Evolutionary conservation across 2,329 filamentous ascomycete genomes (phyloP), one percentile per base, ranked within the genome.

Genomic region (Talaromyces atroroseus): DNA sequence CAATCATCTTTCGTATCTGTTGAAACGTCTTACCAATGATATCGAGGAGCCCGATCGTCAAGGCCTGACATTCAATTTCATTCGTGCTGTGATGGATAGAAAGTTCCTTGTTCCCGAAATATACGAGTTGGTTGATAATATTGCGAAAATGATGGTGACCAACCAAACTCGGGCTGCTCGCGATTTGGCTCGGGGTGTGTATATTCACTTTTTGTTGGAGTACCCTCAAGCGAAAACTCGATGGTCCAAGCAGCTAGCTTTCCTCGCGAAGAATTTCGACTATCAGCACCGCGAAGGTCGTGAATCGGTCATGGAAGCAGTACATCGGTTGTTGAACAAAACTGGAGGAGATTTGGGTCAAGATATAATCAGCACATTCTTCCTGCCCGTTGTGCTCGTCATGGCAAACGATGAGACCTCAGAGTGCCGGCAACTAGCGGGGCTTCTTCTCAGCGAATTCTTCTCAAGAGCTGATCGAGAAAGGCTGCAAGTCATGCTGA

Each of bases 31-130:
- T 52, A 88, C 91, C 64, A 86, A 91, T 26, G 92, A 97, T 66
- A 81, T 99, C 49, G 95, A 95, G 29, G 90, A 97, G 68, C 91
- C 92, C 3, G 87, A 96, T 62, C 87, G 92, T 59, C 90, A 96
- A 61, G 92, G 95, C 63, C 84, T 96, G 44, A 94, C 90, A 0
- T 99, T 99, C 76, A 95, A 90, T 66, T 97, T 99, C 72, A 75
- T 99, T 58, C 87, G 92, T 44, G 88, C 90, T 0, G 85, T 97
- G 24, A 82, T 99, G 67, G 87, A 89, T 53, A 84, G 92, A 18
- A 92, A 88, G 68, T 80, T 97, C 45, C 82, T 96, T 65, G 91
- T 95, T 7, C 87, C 92, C 0, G 82, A 88, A 44, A 86, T 99
- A 29, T 99, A 99, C 68, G 92, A 97, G 67, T 87, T 88, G 8